Base-by-base conservation (phyloP, 176 grass and related monocot species). In the Leersia perrieri region DNA sequence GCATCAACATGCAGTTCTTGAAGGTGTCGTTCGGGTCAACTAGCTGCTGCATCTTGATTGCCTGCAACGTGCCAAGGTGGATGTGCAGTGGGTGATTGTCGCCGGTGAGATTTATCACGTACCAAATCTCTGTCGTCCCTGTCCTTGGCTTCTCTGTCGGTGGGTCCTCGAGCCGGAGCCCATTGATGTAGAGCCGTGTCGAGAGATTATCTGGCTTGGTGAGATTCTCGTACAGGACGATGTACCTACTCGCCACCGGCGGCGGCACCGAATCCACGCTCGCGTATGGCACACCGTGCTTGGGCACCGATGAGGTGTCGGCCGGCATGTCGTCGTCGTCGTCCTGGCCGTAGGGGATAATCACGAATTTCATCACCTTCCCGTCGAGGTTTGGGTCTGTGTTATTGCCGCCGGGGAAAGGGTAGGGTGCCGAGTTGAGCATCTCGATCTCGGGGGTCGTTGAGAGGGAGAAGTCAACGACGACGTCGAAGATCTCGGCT, bases 81-180 rank as follows among this genome's bases (percentile, higher is more conserved):
- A 95, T 73, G 72, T 92, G 90, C 70, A 95, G 41, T 16, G 90
- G 90, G 74, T 92, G 93, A 70, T 92, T 92, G 68, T 95, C 93
- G 1, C 82, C 79, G 11, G 93, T 92, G 73, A 95, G 90, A 81
- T 95, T 95, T 72, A 95, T 92, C 31, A 92, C 87, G 8, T 84
- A 22, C 93, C 93, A 95, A 5, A 95, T 68, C 87, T 95, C 90
- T 23, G 68, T 79, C 55, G 84, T 92, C 12, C 93, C 93, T 18
- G 81, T 86, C 77, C 16, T 41, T 35, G 90, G 82, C 69, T 80
- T 92, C 84, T 92, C 93, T 33, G 90, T 95, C 63, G 72, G 87
- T 0, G 90, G 87, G 36, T 91, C 87, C 34, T 80, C 91, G 23
- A 86, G 73, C 25, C 79, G 70, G 22, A 75, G 45, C 3, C 81